phyloP scores from a whole-genome alignment of 2,329 filamentous ascomycete species.

The Fusarium sp. region DNA sequence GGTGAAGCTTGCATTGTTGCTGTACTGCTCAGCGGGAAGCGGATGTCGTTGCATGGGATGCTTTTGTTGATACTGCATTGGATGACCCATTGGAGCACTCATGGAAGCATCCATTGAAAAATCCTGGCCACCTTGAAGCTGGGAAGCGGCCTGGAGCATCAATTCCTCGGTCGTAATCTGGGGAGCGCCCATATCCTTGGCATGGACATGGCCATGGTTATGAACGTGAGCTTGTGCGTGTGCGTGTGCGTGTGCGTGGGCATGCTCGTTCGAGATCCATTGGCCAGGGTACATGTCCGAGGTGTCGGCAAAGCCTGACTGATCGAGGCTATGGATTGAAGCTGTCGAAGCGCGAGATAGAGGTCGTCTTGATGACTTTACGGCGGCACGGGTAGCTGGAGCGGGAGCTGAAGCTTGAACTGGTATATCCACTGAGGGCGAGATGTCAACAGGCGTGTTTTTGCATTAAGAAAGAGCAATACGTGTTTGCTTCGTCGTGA shows the following conservation, averaged over 20 bases:
- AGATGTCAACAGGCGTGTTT: conserved; percentile 38
- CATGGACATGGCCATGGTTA: conserved; percentile 54
- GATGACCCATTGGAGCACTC: conserved; percentile 60
- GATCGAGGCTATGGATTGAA: conserved; percentile 71
- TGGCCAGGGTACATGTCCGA: conserved; percentile 63
- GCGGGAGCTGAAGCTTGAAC: conserved; percentile 48
- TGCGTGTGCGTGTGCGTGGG: conserved; percentile 40
- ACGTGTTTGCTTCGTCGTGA: background rate
- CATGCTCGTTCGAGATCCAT: conserved; percentile 63
- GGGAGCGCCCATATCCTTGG: conserved; percentile 60
- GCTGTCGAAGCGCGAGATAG: conserved; percentile 70
- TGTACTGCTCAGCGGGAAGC: conserved; percentile 69
- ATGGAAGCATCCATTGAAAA: conserved; percentile 65
- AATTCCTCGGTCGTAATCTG: conserved; percentile 72
- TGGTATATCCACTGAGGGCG: conserved; percentile 47
- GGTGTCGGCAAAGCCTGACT: conserved; percentile 60
- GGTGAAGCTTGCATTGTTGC: conserved; percentile 67
- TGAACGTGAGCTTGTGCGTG: conserved; percentile 36
- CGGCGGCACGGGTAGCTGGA: conserved; percentile 51
- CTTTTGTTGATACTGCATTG: conserved; percentile 59
- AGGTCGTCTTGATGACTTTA: conserved; percentile 65
- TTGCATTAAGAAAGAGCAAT: conserved; percentile 27
- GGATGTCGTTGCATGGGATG: conserved; percentile 64
- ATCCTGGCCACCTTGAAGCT: conserved; percentile 68
- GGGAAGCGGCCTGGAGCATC: conserved; percentile 70